phyloP scores from a whole-genome alignment of 2,329 filamentous ascomycete genomes.

The Nothophoma quercina region DNA sequence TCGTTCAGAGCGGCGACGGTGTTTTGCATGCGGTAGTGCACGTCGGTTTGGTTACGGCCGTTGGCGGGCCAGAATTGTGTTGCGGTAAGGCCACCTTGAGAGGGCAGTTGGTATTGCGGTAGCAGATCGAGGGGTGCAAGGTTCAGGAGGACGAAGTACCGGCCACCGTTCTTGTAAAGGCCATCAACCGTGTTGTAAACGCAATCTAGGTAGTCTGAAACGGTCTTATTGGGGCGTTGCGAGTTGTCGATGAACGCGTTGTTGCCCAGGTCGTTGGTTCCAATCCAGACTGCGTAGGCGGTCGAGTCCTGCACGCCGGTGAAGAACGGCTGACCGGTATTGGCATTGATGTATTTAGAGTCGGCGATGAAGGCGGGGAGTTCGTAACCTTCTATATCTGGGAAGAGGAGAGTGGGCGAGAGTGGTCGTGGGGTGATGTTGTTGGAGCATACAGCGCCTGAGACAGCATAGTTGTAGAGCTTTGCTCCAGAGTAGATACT shows the following conservation, averaged over 20 bases:
- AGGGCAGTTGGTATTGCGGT: conserved; percentile 68
- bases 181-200: conserved; percentile 69
- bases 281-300: conserved; percentile 80
- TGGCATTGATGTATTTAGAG: conserved; percentile 39
- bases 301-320: conserved; percentile 63
- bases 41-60: conserved; percentile 57
- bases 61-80: conserved; percentile 59
- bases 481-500: conserved; percentile 64
- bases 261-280: conserved; percentile 78
- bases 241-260: conserved; percentile 71
- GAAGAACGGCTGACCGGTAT: conserved; percentile 54
- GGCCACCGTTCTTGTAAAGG: conserved; percentile 71
- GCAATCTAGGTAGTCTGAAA: conserved; percentile 72
- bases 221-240: conserved; percentile 65
- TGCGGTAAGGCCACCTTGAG: conserved; percentile 53
- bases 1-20: conserved; percentile 60
- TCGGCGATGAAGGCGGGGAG: conserved; percentile 58
- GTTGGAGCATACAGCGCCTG: conserved; percentile 76
- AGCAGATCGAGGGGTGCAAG: conserved; percentile 70
- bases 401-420: conserved; percentile 60
- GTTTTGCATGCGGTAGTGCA: conserved; percentile 61
- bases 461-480: conserved; percentile 73
- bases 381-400: conserved; percentile 60
- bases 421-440: conserved; percentile 67
- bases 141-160: conserved; percentile 77